Base-by-base conservation (phyloP, 2,329 filamentous ascomycete species). In the Fusarium newnesense region DNA sequence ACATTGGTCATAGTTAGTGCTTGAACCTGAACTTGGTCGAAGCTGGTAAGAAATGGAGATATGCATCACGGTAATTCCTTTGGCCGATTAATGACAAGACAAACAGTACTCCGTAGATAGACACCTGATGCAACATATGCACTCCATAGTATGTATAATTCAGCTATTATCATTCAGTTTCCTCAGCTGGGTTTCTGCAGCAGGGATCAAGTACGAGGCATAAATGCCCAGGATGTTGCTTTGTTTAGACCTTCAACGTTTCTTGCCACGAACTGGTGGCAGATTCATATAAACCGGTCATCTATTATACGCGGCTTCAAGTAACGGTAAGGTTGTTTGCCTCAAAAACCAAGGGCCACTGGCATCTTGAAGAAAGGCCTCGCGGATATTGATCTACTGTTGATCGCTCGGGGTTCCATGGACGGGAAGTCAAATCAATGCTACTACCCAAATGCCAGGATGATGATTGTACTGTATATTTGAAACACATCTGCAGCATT, bases 261-360 rank as follows among this genome's bases (percentile, higher is more conserved):
- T 67, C 34, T 68, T 52, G 64, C 64, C 58, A 74, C 52, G 50
- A 61, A 64, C 67, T 34, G 52, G 62, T 74, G 59, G 59, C 46
- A 56, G 42, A 30, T 57, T 58, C 32, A 40, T 57, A 36, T n/a
- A 43, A 30, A 19, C 19, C 21, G 47, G n/a, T 28, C 43, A 34
- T 59, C 34, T 53, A 46, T 39, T 53, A 70, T 70, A 54, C 24
- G 50, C n/a, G 49, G 30, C 28, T 43, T 52, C 47, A 42, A 42
- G 21, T 61, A 46, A 43, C 10, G 40, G 21, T 36, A 16, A 54
- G 52, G 43, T 57, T 56, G 12, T 40, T 42, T 53, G 40, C 57
- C 18, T 44, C 37, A n/a, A 46, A 70, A 49, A 32, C 10, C 37
- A 64, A 26, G 46, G 44, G 59, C 70, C 64, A 56, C 67, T 57